These are phyloP conservation scores for Suillus weaverae DNA, from an alignment of 768 basidiomycete species.

Conservation along the genomic window DNA sequence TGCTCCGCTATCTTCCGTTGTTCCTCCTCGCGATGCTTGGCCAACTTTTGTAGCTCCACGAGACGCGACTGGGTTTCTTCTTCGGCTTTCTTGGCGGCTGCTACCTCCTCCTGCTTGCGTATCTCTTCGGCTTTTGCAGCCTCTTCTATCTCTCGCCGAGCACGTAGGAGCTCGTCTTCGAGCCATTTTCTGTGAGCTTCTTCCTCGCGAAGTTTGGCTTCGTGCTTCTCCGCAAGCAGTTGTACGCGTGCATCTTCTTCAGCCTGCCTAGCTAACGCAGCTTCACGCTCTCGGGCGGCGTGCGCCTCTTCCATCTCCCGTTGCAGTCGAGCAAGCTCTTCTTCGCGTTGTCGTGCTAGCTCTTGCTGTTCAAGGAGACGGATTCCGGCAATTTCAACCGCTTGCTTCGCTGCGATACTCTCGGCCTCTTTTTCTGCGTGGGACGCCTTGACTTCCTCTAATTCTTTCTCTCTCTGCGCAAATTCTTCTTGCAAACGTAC, in stretches of 20 bases:
- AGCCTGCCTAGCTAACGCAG: constrained; percentile 15
- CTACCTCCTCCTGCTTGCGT: constrained; percentile 24
- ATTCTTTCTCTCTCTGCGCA: constrained; percentile 24
- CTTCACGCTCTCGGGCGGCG: constrained; percentile 26
- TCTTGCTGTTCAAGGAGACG: constrained; percentile 24
- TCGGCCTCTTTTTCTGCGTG: constrained; percentile 28
- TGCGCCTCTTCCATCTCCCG: constrained; percentile 26
- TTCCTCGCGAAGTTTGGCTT: constrained; percentile 29
- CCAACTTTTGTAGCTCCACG: constrained; percentile 28
- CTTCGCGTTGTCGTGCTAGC: constrained; percentile 23
- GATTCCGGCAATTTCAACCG: constrained; percentile 28
- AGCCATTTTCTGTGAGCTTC: constrained; percentile 25
- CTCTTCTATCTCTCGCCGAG: constrained; percentile 21
- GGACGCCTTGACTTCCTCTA: constrained; percentile 25
- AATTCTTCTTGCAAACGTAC: constrained; percentile 31
- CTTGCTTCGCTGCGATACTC: constrained; percentile 21
- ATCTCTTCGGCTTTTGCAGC: constrained; percentile 17
- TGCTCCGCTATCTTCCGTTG: constrained; percentile 28
- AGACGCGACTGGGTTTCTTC: constrained; percentile 25
- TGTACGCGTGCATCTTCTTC: constrained; percentile 26
- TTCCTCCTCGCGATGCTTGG: constrained; percentile 22
- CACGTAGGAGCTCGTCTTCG: constrained; percentile 27
- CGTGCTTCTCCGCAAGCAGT: constrained; percentile 28
- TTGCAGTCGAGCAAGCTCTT: constrained; percentile 28
- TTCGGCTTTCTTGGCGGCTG: constrained; percentile 13